Conservation (phyloP, 164 flowering plant species). For the Warburgia ugandensis region DNA sequence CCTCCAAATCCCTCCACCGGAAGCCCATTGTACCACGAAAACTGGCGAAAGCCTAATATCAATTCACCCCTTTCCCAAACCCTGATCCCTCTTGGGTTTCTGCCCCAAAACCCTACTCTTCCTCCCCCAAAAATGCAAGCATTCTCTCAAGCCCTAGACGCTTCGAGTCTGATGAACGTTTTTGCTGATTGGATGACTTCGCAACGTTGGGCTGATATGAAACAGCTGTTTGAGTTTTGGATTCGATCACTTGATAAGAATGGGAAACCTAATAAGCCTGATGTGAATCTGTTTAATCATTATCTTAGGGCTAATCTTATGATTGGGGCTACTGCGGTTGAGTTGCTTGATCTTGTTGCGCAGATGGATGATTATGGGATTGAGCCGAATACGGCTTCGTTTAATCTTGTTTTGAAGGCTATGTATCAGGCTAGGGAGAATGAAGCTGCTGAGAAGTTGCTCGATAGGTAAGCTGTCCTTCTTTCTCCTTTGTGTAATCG, state of each 20-base stretch:
- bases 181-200: conserved; percentile 78
- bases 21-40: conserved; percentile 64
- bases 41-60: conserved; percentile 51
- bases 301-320: conserved; percentile 74
- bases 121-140: conserved; percentile 26
- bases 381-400: conserved; percentile 75
- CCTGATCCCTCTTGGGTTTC: conserved; percentile 34
- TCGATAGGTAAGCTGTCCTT: conserved; percentile 58
- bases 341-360: conserved; percentile 58
- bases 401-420: conserved; percentile 70
- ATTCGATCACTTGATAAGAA: conserved; percentile 48
- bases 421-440: conserved; percentile 52
- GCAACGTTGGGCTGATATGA: conserved; percentile 68
- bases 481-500: too few relatives aligned
- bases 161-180: conserved; percentile 32
- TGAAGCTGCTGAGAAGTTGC: conserved; percentile 59
- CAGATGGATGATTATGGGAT: conserved; percentile 58
- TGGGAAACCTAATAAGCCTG: conserved; percentile 82
- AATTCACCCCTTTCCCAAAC: conserved; percentile 20
- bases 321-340: conserved; percentile 48
- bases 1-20: conserved; percentile 85
- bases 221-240: conserved; percentile 76
- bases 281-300: conserved; percentile 62
- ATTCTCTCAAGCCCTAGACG: conserved; percentile 40
- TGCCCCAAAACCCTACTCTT: background rate